Evolutionary conservation across 192 early-diverging fungal genomes (phyloP), one percentile per base, ranked within the genome.

Genomic region (Coemansia sp.): DNA sequence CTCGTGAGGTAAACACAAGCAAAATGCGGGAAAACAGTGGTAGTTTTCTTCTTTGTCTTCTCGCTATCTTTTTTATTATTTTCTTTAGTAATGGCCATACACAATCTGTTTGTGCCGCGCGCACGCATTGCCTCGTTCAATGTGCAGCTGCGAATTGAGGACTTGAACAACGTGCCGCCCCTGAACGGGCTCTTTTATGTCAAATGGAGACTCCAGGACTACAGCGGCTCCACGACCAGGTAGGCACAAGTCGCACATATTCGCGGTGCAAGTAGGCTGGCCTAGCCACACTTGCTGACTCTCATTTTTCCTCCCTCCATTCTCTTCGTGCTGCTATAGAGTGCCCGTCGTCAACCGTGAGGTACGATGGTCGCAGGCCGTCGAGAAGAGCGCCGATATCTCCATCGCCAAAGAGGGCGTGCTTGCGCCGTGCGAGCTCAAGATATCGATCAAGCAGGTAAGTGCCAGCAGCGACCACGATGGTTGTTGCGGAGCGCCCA

Each of bases 121-220:
- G 78, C 78, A 41, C 87, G 92, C 24, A 90, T 90, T 64, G 90
- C 89, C 22, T 82, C 83, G 40, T 93, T 91, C 74, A 73, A 86
- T 54, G 77, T 86, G 47, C 70, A 66, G 29, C 79, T 90, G 60
- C 59, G 85, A 31, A 79, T 95, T 20, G 86, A 92, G 60, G 94
- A 96, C 70, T 71, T 96, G 53, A 86, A 86, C 68, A 92, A 92
- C 71, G 86, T 96, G 37, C 94, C 94, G 19, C 88, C 91, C 43
- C 88, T 94, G 19, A 85, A 78, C 67, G 94, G 94, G 2, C 78
- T 89, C 47, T 96, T 92, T 68, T 92, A 87, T 79, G 86, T 86
- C 37, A 93, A 94, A 72, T 95, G 92, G 92, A 87, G 76, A 59
- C 77, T 63, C 62, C 80, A 83, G 68, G 71, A 70, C 45, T 64